These are phyloP conservation scores for Calocybe indica DNA, from an alignment of 768 basidiomycete species.

Conservation along the genomic window DNA sequence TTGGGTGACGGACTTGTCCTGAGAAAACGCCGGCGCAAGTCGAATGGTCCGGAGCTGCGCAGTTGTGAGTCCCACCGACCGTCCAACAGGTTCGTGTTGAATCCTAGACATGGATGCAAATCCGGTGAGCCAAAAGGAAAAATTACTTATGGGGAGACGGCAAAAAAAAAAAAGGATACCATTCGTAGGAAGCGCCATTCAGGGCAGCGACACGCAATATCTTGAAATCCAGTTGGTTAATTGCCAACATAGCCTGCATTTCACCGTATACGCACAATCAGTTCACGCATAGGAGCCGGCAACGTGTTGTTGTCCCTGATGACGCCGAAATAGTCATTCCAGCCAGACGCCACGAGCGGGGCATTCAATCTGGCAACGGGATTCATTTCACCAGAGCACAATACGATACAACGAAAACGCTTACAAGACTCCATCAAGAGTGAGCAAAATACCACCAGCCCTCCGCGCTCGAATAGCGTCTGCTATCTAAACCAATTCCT, in stretches of 20 bases:
- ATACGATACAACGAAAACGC: neutral
- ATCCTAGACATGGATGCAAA: constrained; percentile 11
- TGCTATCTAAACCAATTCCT: constrained; percentile 21
- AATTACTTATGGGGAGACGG: neutral
- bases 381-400: neutral
- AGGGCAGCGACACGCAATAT: constrained; percentile 22
- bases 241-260: no score
- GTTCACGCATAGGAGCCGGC: constrained; percentile 28
- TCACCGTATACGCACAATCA: constrained; percentile 18
- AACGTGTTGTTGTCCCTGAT: constrained; percentile 23
- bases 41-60: constrained; percentile 20
- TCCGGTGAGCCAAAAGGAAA: neutral
- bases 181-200: constrained; percentile 23
- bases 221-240: constrained; percentile 6
- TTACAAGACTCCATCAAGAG: constrained; percentile 31
- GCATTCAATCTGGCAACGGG: constrained; percentile 17
- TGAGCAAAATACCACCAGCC: constrained; percentile 26
- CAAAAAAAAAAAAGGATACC: constrained; percentile 8
- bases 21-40: constrained; percentile 10
- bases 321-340: constrained; percentile 27
- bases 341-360: constrained; percentile 21
- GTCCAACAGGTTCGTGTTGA: constrained; percentile 26
- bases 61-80: constrained; percentile 23
- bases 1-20: neutral
- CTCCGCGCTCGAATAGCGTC: constrained; percentile 29